Evolutionary conservation across 2,329 filamentous ascomycete species (phyloP), one percentile per base, ranked within the genome.

Genomic region (Myriosclerotinia scirpicola): DNA sequence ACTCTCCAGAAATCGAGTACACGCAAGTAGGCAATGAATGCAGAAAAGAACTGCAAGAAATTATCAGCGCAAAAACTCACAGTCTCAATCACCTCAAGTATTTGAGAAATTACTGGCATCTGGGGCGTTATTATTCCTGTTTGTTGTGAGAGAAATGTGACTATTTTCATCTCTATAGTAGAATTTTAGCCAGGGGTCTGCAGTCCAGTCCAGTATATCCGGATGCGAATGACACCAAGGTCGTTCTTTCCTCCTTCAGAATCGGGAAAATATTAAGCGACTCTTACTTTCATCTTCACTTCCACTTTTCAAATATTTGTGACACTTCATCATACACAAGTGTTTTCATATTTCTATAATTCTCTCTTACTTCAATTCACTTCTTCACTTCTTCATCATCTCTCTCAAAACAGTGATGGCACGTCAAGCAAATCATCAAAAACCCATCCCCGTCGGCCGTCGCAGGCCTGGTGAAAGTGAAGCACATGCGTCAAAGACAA

Each of bases 371-470:
- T 22, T 11, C 30, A 36, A 36, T 6, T 15, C 7, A 38, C 30
- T 60, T 38, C 20, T 17, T 22, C 26, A 36, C 2, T n/a, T 11
- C 0, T 38, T 12, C 12, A 34, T 36, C 7, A 20, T 11, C 15
- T 20, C 44, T 12, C 8, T 11, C 20, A 38, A 14, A 3, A 20
- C 12, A 22, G 46, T 4, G 7, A 60, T 60, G 58, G 5, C 58
- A 26, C 58, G 58, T 50, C 58, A 50, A 50, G 20, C 58, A 20
- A n/a, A 60, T 17, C 44, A 38, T 22, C 30, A 22, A 36, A 60
- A 60, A 48, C 12, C 3, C 14, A 2, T 12, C 11, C 12, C 30
- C 22, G 14, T 2, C 11, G 15, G 17, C 38, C 38, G 17, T 40
- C 54, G 22, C 38, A 58, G 26, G 44, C 14, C 38, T 5, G 14